These are phyloP conservation scores for Pyrenochaeta sp. DNA, from an alignment of 2,329 filamentous ascomycete species.

Conservation along the genomic window DNA sequence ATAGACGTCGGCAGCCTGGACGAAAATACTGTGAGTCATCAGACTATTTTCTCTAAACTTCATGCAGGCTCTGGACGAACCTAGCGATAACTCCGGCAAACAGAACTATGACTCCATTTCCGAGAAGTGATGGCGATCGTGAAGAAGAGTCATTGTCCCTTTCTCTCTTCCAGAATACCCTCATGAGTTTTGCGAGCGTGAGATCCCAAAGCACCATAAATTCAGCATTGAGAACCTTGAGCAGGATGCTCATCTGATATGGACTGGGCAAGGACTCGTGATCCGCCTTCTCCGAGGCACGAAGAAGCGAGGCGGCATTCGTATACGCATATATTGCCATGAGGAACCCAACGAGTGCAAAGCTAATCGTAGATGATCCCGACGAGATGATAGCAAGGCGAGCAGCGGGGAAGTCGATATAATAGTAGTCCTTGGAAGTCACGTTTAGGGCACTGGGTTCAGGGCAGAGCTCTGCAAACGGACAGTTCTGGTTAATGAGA, in stretches of 20 bases:
- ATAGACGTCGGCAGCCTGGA: slow-evolving; percentile 23
- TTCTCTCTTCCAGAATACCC: slow-evolving; percentile 1
- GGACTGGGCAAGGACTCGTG: slow-evolving; percentile 12
- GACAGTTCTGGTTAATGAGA: slow-evolving; percentile 5
- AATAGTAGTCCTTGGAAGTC: slow-evolving; percentile 6
- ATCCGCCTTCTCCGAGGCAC: slow-evolving; percentile 3
- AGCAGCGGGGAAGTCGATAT: slow-evolving; percentile 16
- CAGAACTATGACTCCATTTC: slow-evolving; percentile 5
- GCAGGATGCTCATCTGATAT: slow-evolving; percentile 12
- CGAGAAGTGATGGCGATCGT: no score
- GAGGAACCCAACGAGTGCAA: slow-evolving; percentile 15
- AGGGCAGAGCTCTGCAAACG: slow-evolving; percentile 13
- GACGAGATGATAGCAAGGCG: slow-evolving; percentile 23
- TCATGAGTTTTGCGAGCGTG: not conserved
- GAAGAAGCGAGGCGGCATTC: slow-evolving; percentile 8
- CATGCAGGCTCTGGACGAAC: slow-evolving; percentile 1
- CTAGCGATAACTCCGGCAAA: slow-evolving; percentile 10
- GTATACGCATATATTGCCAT: slow-evolving; percentile 17
- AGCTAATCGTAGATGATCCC: slow-evolving; percentile 18
- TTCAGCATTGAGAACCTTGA: slow-evolving; percentile 21
- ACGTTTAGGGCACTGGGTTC: slow-evolving; percentile 6
- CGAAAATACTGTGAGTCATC: slow-evolving; percentile 19
- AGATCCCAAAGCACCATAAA: slow-evolving; percentile 13
- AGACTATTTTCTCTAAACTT: not conserved
- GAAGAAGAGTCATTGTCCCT: not conserved